Conservation (phyloP, 2,329 filamentous ascomycete species). For the Cytospora piceae region DNA sequence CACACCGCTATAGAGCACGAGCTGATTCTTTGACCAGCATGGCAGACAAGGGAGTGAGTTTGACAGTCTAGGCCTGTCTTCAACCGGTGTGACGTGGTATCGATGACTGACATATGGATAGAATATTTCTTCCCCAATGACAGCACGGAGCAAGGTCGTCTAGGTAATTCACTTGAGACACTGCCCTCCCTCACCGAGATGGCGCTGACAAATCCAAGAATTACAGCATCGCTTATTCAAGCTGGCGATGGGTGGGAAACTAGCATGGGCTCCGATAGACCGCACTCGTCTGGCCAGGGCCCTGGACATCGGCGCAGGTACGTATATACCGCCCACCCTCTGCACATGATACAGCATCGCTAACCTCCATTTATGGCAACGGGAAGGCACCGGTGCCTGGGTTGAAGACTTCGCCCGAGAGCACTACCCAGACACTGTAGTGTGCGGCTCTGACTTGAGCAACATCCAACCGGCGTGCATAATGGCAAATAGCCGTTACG, state of each 20-base stretch:
- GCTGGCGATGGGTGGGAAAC: neutral
- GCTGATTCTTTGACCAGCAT: neutral
- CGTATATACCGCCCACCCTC: neutral
- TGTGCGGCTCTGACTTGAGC: slow-evolving; percentile 68
- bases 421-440: slow-evolving; percentile 58
- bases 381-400: slow-evolving; percentile 61
- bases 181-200: neutral
- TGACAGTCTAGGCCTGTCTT: neutral
- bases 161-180: neutral
- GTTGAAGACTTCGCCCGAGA: slow-evolving; percentile 68
- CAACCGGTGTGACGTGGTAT: neutral
- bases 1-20: slow-evolving; percentile 1
- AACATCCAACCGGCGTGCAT: slow-evolving; percentile 68
- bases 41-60: slow-evolving; percentile 5
- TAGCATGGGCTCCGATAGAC: neutral
- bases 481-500: slow-evolving; percentile 75
- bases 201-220: neutral
- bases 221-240: neutral
- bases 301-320: neutral
- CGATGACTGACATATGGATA: neutral
- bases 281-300: neutral
- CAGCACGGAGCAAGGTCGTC: neutral
- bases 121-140: slow-evolving; percentile 4
- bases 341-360: neutral
- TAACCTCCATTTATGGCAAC: slow-evolving; percentile 42